Percentiles rank a stretch among this genome's conserved stretches.
These are phyloP conservation scores for Macrolepiota fuliginosa DNA, from an alignment of 768 basidiomycete species.

Conservation along the genomic window DNA sequence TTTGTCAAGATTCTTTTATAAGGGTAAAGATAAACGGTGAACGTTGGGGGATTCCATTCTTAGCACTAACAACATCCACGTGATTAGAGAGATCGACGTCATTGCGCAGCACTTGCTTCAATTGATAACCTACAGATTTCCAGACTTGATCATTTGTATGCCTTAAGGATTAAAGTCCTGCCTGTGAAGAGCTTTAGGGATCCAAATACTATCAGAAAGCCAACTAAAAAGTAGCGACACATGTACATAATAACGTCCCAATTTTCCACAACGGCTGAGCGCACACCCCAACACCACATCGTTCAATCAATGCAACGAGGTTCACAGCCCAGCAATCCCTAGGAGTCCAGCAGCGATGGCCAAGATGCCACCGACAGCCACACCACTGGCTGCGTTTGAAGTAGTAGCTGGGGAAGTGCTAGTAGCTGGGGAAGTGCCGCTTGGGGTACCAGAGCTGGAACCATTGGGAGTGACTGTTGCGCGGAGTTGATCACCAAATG, in stretches of 20 bases:
- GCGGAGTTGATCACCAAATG: background rate
- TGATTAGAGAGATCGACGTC: background rate
- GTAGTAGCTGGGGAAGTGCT: conserved; percentile 6
- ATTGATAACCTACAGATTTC: background rate
- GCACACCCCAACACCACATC: background rate
- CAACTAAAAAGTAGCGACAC: background rate
- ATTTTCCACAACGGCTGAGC: background rate
- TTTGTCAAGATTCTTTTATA: background rate
- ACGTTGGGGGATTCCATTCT: background rate
- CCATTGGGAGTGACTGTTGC: conserved; percentile 14
- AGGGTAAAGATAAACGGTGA: background rate
- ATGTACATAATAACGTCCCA: background rate
- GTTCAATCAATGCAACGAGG: background rate
- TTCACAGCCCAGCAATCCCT: background rate
- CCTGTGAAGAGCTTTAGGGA: too few relatives aligned
- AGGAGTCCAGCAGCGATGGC: conserved; percentile 4
- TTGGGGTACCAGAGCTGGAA: conserved; percentile 7
- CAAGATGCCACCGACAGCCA: conserved; percentile 4
- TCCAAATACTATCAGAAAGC: background rate
- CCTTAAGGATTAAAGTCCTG: too few relatives aligned
- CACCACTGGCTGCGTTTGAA: conserved; percentile 2
- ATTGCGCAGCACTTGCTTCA: background rate
- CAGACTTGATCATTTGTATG: too few relatives aligned
- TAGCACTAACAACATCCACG: background rate
- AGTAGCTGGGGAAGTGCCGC: background rate